These are phyloP conservation scores for Pisolithus orientalis DNA, from an alignment of 768 basidiomycete genomes.

Conservation along the genomic window DNA sequence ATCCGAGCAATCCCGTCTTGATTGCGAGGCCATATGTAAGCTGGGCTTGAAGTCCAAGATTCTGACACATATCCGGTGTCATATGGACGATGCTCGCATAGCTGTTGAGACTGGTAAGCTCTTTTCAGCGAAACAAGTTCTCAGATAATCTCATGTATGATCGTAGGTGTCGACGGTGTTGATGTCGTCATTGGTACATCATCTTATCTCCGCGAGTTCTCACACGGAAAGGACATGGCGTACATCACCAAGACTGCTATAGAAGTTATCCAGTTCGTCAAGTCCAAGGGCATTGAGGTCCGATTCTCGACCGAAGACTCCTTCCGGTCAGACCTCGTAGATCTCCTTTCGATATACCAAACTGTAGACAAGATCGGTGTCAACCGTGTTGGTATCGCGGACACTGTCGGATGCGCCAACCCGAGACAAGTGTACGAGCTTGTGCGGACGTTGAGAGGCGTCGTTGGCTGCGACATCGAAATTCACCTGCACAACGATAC, in stretches of 20 bases:
- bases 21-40: slow-evolving; percentile 99
- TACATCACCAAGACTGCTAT: slow-evolving; percentile 99
- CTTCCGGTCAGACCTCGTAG: slow-evolving; percentile 99
- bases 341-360: slow-evolving; percentile 97
- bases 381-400: slow-evolving; percentile 97
- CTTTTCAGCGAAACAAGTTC: background rate
- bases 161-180: slow-evolving; percentile 90
- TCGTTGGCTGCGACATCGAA: slow-evolving; percentile 97
- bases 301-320: slow-evolving; percentile 99
- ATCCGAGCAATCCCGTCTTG: slow-evolving; percentile 87
- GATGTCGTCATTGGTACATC: slow-evolving; percentile 99
- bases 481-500: slow-evolving; percentile 98
- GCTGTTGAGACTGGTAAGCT: slow-evolving; percentile 91
- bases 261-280: slow-evolving; percentile 98
- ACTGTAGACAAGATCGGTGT: slow-evolving; percentile 99
- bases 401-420: slow-evolving; percentile 98
- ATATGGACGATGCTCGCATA: slow-evolving; percentile 98
- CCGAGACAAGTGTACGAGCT: slow-evolving; percentile 98
- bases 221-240: slow-evolving; percentile 99
- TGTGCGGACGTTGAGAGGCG: slow-evolving; percentile 91
- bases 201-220: slow-evolving; percentile 98
- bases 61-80: slow-evolving; percentile 97
- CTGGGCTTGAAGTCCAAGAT: slow-evolving; percentile 95
- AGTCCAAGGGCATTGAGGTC: slow-evolving; percentile 99
- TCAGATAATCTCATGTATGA: background rate